These are phyloP conservation scores for Millerozyma acaciae DNA, from an alignment of 805 yeast genomes.

Conservation along the genomic window DNA sequence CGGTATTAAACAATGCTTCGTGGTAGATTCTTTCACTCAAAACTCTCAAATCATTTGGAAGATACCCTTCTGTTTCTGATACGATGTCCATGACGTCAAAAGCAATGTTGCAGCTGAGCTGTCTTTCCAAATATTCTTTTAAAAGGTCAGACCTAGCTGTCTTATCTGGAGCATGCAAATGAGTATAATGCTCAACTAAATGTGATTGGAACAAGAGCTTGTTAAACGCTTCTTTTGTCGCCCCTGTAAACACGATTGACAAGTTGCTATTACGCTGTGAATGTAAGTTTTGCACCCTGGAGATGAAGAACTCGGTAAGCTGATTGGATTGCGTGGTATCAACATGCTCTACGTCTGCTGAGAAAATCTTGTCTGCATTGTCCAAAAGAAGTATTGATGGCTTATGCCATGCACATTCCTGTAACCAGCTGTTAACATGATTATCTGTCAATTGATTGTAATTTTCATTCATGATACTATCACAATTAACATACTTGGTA, in stretches of 20 bases:
- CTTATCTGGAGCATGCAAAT: constrained; percentile 67
- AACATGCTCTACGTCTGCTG: constrained; percentile 57
- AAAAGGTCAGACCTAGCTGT: constrained; percentile 50
- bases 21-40: constrained; percentile 68
- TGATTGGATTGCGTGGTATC: constrained; percentile 63
- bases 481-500: constrained; percentile 51
- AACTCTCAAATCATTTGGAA: constrained; percentile 75
- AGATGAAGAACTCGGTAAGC: constrained; percentile 55
- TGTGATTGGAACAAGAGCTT: constrained; percentile 61
- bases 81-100: constrained; percentile 44
- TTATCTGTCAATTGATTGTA: constrained; percentile 43
- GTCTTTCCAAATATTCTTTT: constrained; percentile 29
- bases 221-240: constrained; percentile 64
- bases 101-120: constrained; percentile 29
- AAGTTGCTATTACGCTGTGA: constrained; percentile 44
- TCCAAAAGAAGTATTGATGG: constrained; percentile 77
- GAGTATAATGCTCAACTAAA: constrained; percentile 58
- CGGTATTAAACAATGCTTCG: constrained; percentile 33
- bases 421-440: constrained; percentile 40
- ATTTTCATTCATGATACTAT: constrained; percentile 53
- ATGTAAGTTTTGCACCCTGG: constrained; percentile 41
- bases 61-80: constrained; percentile 82
- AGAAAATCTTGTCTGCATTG: constrained; percentile 68
- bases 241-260: constrained; percentile 58
- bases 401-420: constrained; percentile 64